Conservation (phyloP, 1,284 basidiomycete genomes). For the Marasmius tenuissimus region DNA sequence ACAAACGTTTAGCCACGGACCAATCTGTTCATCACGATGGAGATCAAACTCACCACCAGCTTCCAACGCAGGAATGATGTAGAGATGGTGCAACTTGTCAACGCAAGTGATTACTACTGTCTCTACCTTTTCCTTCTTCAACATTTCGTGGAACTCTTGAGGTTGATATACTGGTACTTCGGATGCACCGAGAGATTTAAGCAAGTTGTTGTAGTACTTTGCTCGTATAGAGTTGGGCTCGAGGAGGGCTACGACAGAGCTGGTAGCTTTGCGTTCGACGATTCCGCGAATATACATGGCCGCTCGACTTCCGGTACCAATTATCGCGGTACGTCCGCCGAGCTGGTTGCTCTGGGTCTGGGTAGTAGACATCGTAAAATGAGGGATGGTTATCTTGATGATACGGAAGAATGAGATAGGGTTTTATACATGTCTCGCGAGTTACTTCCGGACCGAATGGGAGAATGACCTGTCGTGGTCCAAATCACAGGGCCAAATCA, state of each 20-base stretch:
- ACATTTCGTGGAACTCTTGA: constrained; percentile 47
- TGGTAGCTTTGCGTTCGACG: constrained; percentile 33
- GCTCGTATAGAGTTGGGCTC: constrained; percentile 50
- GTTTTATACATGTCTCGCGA: too few species aligned
- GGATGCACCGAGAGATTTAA: constrained; percentile 36
- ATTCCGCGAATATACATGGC: constrained; percentile 45
- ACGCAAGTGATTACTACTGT: constrained; percentile 53
- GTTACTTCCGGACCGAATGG: too few species aligned
- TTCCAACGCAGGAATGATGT: constrained; percentile 46
- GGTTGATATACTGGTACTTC: constrained; percentile 41
- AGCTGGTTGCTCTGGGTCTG: constrained; percentile 18
- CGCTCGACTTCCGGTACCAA: constrained; percentile 44
- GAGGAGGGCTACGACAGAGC: constrained; percentile 44
- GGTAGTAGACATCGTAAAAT: constrained; percentile 1
- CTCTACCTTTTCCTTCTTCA: constrained; percentile 46
- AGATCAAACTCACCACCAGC: constrained; percentile 32
- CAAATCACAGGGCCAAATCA: too few species aligned
- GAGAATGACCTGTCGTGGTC: too few species aligned
- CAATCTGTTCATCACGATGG: neutral
- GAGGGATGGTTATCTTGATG: too few species aligned
- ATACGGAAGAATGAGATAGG: too few species aligned
- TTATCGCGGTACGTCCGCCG: constrained; percentile 38
- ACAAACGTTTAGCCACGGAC: neutral
- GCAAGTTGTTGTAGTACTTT: constrained; percentile 45
- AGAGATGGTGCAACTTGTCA: constrained; percentile 49